Conservation (phyloP, 2,329 filamentous ascomycete genomes). For the Trichoderma sp. region DNA sequence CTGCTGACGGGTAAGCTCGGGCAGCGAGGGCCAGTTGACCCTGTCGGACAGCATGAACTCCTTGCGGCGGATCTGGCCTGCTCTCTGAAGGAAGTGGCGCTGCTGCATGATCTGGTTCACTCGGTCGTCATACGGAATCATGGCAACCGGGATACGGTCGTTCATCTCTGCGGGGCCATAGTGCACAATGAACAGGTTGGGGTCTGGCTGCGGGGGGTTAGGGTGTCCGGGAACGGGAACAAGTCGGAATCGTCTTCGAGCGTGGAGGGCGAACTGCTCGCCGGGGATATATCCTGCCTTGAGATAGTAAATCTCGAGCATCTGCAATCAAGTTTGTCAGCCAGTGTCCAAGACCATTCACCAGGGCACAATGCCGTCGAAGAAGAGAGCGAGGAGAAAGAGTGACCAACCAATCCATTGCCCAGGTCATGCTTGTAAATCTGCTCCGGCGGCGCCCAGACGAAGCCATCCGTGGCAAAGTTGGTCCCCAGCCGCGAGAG, state of each 20-base stretch:
- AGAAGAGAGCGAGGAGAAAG: background rate
- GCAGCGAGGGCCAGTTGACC: conserved; percentile 85
- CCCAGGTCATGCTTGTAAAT: conserved; percentile 73
- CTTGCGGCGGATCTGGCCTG: conserved; percentile 82
- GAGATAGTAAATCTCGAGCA: conserved; percentile 85
- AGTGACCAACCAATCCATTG: conserved; percentile 56
- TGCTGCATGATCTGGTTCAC: conserved; percentile 63
- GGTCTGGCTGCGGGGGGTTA: conserved; percentile 71
- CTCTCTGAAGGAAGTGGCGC: conserved; percentile 66
- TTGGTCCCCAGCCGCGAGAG: conserved; percentile 68
- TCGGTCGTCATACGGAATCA: conserved; percentile 65
- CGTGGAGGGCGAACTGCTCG: conserved; percentile 74
- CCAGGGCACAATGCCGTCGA: background rate
- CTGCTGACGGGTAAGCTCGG: conserved; percentile 54
- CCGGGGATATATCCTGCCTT: conserved; percentile 77
- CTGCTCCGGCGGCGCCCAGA: conserved; percentile 84
- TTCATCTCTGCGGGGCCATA: conserved; percentile 77
- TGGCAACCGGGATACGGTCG: conserved; percentile 69
- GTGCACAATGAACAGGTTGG: conserved; percentile 87
- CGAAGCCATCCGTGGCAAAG: conserved; percentile 88
- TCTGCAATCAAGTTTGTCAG: conserved; percentile 51
- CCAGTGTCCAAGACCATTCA: background rate
- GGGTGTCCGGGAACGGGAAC: conserved; percentile 70
- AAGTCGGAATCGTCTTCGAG: conserved; percentile 84
- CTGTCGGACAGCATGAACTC: conserved; percentile 94